Conservation (phyloP, 352 stramenopile genomes). For the Peronospora destructor region DNA sequence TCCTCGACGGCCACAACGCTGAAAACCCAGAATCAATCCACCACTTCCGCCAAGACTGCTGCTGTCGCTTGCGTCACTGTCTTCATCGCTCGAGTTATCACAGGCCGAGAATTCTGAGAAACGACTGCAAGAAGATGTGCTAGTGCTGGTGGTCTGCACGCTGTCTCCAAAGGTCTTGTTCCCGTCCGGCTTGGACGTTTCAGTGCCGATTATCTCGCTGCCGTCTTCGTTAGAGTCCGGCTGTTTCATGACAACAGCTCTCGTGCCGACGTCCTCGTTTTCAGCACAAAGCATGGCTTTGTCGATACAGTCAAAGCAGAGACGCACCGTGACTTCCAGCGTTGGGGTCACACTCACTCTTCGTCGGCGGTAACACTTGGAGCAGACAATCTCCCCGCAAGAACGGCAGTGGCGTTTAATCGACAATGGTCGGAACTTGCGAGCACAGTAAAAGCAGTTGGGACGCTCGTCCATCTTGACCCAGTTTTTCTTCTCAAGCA, state of each 20-base stretch:
- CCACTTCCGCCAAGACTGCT: conserved; percentile 25
- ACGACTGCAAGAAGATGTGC: conserved; percentile 31
- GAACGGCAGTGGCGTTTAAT: conserved; percentile 75
- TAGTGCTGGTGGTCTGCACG: conserved; percentile 28
- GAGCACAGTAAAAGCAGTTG: conserved; percentile 74
- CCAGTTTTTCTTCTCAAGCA: conserved; percentile 68
- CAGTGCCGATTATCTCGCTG: conserved; percentile 11
- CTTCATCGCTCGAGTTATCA: conserved; percentile 31
- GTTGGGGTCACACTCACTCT: conserved; percentile 36
- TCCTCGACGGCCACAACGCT: conserved; percentile 13
- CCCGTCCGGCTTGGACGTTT: conserved; percentile 6
- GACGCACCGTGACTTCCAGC: conserved; percentile 37
- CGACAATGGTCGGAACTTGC: conserved; percentile 69
- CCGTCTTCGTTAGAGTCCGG: conserved; percentile 6
- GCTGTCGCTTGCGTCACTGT: conserved; percentile 30
- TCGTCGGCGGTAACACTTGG: conserved; percentile 56
- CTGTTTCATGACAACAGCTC: conserved; percentile 9
- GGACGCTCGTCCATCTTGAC: conserved; percentile 58
- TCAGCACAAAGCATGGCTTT: conserved; percentile 42
- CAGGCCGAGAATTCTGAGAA: conserved; percentile 38
- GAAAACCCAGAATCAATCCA: conserved; percentile 8
- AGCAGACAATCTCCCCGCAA: conserved; percentile 77
- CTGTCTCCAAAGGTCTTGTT: conserved; percentile 32
- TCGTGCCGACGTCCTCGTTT: conserved; percentile 10
- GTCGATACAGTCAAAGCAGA: conserved; percentile 80